These are phyloP conservation scores for Rhizophora apiculata DNA, from an alignment of 345 rosid genomes.

Conservation along the genomic window DNA sequence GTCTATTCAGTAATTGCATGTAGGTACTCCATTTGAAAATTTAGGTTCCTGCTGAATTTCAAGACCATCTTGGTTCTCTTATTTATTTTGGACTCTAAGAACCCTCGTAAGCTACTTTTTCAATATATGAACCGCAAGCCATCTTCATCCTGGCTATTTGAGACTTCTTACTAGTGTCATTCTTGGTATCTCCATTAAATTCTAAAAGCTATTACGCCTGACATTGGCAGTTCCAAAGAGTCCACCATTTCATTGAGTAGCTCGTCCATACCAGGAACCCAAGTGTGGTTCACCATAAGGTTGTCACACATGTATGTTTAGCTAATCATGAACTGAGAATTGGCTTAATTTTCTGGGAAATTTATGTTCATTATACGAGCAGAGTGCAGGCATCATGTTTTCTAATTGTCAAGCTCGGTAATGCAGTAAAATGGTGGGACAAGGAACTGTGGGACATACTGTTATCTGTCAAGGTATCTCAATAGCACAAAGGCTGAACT, in stretches of 20 bases:
- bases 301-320: too few relatives aligned
- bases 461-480: conserved; percentile 4
- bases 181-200: background rate
- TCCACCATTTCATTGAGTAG: too few relatives aligned
- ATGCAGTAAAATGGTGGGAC: too few relatives aligned
- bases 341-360: too few relatives aligned
- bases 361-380: too few relatives aligned
- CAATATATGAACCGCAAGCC: background rate
- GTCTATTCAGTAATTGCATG: conserved; percentile 22
- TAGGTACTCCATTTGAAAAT: conserved; percentile 19
- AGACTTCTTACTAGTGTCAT: background rate
- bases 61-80: background rate
- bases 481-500: conserved; percentile 20
- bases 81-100: conserved; percentile 10
- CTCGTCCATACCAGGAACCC: too few relatives aligned
- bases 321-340: too few relatives aligned
- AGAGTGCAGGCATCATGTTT: too few relatives aligned
- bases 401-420: too few relatives aligned
- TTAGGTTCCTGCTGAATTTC: conserved; percentile 16
- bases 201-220: background rate
- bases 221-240: too few relatives aligned
- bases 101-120: conserved; percentile 6
- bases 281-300: too few relatives aligned
- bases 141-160: background rate
- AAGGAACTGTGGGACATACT: conserved; percentile 12